These are phyloP conservation scores for Copromyces sp. DNA, from an alignment of 495 filamentous ascomycete genomes.

Conservation along the genomic window DNA sequence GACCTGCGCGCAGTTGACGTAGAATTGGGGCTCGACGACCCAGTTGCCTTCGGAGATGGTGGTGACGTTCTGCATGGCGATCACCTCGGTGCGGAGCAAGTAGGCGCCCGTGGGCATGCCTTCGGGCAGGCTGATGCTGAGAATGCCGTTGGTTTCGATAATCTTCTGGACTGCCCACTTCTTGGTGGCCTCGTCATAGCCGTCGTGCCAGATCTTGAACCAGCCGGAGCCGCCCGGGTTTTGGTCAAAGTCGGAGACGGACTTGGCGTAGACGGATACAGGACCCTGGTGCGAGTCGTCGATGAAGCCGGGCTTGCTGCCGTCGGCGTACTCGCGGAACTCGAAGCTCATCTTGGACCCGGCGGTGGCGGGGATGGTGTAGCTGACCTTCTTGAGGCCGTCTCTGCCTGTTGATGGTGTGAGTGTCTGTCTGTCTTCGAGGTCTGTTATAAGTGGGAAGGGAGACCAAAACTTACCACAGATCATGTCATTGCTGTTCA, in stretches of 20 bases:
- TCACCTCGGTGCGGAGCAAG: conserved; percentile 54
- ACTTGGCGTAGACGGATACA: conserved; percentile 65
- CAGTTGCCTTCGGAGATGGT: conserved; percentile 15
- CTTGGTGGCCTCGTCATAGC: conserved; percentile 40
- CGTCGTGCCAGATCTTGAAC: conserved; percentile 71
- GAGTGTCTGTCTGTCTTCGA: not conserved
- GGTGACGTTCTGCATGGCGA: conserved; percentile 56
- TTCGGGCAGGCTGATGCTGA: conserved; percentile 48
- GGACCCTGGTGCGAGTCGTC: conserved; percentile 58
- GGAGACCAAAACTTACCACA: conserved; percentile 44
- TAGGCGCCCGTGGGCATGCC: conserved; percentile 56
- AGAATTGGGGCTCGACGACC: conserved; percentile 51
- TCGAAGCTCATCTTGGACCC: conserved; percentile 51
- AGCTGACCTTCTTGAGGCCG: conserved; percentile 45
- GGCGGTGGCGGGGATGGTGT: conserved; percentile 44
- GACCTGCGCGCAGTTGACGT: conserved; percentile 61
- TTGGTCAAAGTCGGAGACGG: conserved; percentile 35
- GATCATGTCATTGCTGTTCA: conserved; percentile 52
- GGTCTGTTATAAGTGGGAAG: not conserved
- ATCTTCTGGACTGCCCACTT: conserved; percentile 62
- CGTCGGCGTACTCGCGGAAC: conserved; percentile 53
- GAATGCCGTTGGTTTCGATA: conserved; percentile 51
- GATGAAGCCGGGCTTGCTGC: conserved; percentile 41
- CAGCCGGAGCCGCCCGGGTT: conserved; percentile 51
- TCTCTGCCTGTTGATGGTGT: conserved; percentile 36